Base-by-base conservation (phyloP, 768 basidiomycete species). In the Pholiota molesta region DNA sequence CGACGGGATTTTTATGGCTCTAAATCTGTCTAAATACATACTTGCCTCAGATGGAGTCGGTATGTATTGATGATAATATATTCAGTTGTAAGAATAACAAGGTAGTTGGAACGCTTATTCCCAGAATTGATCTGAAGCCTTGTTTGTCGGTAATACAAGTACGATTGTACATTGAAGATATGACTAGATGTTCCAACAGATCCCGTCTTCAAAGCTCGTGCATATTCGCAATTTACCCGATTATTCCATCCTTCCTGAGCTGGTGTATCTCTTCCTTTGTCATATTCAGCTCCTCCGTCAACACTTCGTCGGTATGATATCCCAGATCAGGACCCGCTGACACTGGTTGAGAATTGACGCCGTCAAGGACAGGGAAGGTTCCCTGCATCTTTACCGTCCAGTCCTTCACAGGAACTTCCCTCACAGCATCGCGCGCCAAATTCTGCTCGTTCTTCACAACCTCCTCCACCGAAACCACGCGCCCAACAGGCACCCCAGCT, bases 311-410 rank as follows among this genome's bases (percentile, higher is more conserved):
- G 0, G 86, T 87, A 68, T 86, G 86, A 56, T 75, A 71, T 3
- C 89, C 89, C n/a, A 90, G 74, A 62, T 88, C 79, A 1, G 88
- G 89, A 0, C 88, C 89, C 28, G 87, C 88, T 88, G 88, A 90
- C 63, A 78, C 81, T 1, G 88, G 87, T 65, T 77, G 77, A 5
- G 82, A 73, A 45, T 86, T 79, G 28, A 82, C 83, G 14, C 86
- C 87, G 61, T 88, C 83, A 57, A 91, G 70, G 55, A 86, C 71
- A 7, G 89, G 89, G 63, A 86, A 86, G 28, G 87, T 86, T 28
- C 81, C 81, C 42, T 82, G 79, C 86, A 91, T 88, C 72, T 88
- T 90, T 61, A 90, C 81, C 42, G 72, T 82, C 88, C 88, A 89
- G 1, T 62, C 69, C 31, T 69, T 63, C 9, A 90, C 83, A 78